A percentile compares a stretch with the other conserved stretches of the same genome.
phyloP scores from a whole-genome alignment of 2,329 filamentous ascomycete genomes.

The Mariannaea sp. region DNA sequence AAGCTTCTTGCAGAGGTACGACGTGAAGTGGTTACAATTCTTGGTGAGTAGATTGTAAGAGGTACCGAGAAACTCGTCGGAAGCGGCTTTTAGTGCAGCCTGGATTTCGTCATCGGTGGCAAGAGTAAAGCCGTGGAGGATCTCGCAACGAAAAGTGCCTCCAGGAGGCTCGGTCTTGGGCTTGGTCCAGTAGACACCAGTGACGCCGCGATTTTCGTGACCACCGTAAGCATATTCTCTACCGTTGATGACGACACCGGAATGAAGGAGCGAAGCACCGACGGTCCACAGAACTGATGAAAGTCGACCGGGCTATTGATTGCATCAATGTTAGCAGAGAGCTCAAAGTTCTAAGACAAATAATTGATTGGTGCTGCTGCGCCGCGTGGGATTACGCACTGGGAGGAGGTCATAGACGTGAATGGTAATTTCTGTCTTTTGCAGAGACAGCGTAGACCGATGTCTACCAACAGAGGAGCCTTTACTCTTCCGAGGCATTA shows the following conservation, averaged over 20 bases:
- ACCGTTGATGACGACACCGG: slow-evolving; percentile 79
- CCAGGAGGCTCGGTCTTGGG: slow-evolving; percentile 75
- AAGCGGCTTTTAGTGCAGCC: slow-evolving; percentile 68
- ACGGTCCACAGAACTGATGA: slow-evolving; percentile 79
- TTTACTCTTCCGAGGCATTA: slow-evolving; percentile 39
- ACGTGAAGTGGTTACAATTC: slow-evolving; percentile 91
- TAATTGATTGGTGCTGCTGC: neutral
- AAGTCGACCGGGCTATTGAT: slow-evolving; percentile 68
- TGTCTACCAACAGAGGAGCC: slow-evolving; percentile 50
- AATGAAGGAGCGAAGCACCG: slow-evolving; percentile 78
- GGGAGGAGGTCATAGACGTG: slow-evolving; percentile 80
- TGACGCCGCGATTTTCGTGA: slow-evolving; percentile 71
- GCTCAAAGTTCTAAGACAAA: slow-evolving; percentile 10
- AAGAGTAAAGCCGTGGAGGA: slow-evolving; percentile 80
- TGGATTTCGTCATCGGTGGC: slow-evolving; percentile 72
- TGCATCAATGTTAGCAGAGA: slow-evolving; percentile 19
- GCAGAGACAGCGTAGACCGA: slow-evolving; percentile 69
- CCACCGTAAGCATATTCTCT: slow-evolving; percentile 86
- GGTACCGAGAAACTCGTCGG: slow-evolving; percentile 73
- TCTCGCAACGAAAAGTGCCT: slow-evolving; percentile 74
- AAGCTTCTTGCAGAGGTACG: slow-evolving; percentile 73
- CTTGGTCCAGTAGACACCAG: slow-evolving; percentile 83
- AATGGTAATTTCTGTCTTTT: slow-evolving; percentile 75
- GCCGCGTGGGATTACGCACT: slow-evolving; percentile 48
- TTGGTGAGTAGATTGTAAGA: slow-evolving; percentile 80